Evolutionary conservation across 1,139 yeast species (phyloP), one percentile per base, ranked within the genome.

Genomic region (Dujonia santamariae): DNA sequence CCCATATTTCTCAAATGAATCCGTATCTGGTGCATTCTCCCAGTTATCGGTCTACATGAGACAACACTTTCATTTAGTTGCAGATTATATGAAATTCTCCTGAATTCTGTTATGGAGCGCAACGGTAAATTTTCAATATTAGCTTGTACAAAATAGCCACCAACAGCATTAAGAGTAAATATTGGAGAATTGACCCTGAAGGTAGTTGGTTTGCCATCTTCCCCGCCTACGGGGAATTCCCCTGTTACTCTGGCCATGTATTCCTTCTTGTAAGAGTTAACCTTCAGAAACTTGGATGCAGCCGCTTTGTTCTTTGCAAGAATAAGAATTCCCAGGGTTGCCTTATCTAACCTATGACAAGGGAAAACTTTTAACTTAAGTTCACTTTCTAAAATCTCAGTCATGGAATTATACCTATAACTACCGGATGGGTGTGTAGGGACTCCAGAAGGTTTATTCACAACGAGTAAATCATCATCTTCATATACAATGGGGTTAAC

Each of bases 351-450:
- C 28, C 95, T 61, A 50, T 83, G 85, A 44, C 85, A 77, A 0
- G 86, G 81, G 59, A 74, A 67, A 2, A 73, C 59, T 9, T 59
- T 48, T 2, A 48, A 22, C n/a, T 25, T 51, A 2, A 64, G 42
- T 0, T 49, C 45, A 11, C 18, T 6, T 41, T 73, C 71, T 35
- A 82, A 43, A 0, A 81, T 63, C 50, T 82, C 86, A 0, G 81
- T 74, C 16, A 84, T 51, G 0, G 86, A 67, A 47, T 85, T 83
- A 45, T 67, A 70, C 40, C 61, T 60, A 49, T 76, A 85, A 36
- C 72, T 72, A 3, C 87, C 86, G 0, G 85, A 76, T 0, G 95
- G 95, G 54, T 85, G 95, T 1, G 85, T 80, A 0, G 95, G 94
- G 1, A 85, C 62, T 0, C 95, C 95, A 7, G 76, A 62, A 0